These are phyloP conservation scores for Monosporascus sp. DNA, from an alignment of 2,329 filamentous ascomycete species.

Conservation along the genomic window DNA sequence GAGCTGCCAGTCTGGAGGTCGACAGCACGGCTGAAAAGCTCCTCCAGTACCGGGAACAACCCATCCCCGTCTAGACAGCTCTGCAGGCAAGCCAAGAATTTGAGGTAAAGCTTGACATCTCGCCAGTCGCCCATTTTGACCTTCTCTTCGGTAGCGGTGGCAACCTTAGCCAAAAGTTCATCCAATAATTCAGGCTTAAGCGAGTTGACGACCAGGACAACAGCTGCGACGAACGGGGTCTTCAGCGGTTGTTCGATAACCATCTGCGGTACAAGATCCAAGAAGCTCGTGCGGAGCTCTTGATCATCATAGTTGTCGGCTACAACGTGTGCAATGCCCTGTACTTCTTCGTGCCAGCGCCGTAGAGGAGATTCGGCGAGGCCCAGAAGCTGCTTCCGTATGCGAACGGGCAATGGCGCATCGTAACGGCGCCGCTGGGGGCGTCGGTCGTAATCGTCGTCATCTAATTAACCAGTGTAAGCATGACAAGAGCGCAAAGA, in stretches of 20 bases:
- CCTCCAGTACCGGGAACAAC: conserved; percentile 76
- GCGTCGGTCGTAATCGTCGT: conserved; percentile 72
- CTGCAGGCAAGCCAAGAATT: conserved; percentile 85
- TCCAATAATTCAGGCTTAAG: conserved; percentile 69
- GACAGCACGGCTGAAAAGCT: conserved; percentile 86
- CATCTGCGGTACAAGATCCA: conserved; percentile 69
- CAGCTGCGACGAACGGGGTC: conserved; percentile 87
- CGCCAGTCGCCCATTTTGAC: conserved; percentile 77
- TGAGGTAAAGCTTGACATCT: conserved; percentile 82
- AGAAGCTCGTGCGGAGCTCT: conserved; percentile 67
- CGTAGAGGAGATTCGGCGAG: conserved; percentile 79
- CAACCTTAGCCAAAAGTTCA: conserved; percentile 62
- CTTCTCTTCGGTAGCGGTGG: conserved; percentile 57
- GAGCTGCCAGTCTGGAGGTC: conserved; percentile 89
- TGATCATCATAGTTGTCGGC: conserved; percentile 82
- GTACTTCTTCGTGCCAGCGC: conserved; percentile 72
- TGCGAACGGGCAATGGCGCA: conserved; percentile 60
- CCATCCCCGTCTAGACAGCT: conserved; percentile 76
- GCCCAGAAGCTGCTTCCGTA: conserved; percentile 72
- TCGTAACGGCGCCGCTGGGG: conserved; percentile 70
- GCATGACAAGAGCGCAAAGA: conserved; percentile 22
- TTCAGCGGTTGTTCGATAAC: conserved; percentile 91
- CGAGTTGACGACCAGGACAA: conserved; percentile 73
- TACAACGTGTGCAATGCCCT: conserved; percentile 68
- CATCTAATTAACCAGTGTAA: conserved; percentile 40